These are phyloP conservation scores for Lagenidium giganteum DNA, from an alignment of 352 stramenopile genomes.

Conservation along the genomic window DNA sequence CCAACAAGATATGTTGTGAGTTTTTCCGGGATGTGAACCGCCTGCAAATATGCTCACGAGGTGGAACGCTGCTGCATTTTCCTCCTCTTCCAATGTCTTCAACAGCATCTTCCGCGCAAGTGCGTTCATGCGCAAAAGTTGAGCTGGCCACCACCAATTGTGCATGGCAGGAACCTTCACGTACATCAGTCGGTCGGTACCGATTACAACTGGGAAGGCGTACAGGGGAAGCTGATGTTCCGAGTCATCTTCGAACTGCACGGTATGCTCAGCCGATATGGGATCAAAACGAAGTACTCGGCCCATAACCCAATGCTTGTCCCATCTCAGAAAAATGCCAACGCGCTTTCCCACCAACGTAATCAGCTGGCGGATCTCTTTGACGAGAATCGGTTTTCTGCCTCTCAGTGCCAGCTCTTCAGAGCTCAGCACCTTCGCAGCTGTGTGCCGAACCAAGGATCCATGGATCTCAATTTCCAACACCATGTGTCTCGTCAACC, in stretches of 20 bases:
- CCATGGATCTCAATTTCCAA: conserved; percentile 80
- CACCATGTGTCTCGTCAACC: conserved; percentile 83
- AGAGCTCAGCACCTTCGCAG: conserved; percentile 56
- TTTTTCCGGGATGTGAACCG: conserved; percentile 16
- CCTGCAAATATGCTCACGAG: conserved; percentile 59
- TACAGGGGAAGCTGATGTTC: conserved; percentile 61
- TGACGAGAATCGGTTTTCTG: conserved; percentile 35
- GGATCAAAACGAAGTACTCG: conserved; percentile 59
- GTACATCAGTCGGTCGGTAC: conserved; percentile 58
- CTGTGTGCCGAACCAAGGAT: conserved; percentile 49
- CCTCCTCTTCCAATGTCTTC: conserved; percentile 25
- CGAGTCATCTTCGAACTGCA: conserved; percentile 70
- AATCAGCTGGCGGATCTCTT: conserved; percentile 49
- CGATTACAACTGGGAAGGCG: conserved; percentile 60
- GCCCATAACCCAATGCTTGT: conserved; percentile 77
- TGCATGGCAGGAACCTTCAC: conserved; percentile 54
- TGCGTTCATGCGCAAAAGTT: conserved; percentile 61
- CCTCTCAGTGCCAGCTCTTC: conserved; percentile 33
- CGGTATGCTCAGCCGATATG: conserved; percentile 38
- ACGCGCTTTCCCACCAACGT: conserved; percentile 64
- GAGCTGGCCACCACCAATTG: conserved; percentile 71
- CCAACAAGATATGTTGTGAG: conserved; percentile 65
- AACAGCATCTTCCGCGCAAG: conserved; percentile 50
- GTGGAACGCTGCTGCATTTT: conserved; percentile 29
- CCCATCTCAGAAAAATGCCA: conserved; percentile 62